phyloP scores from a whole-genome alignment of 371 early-diverging fungal genomes.

The Mucor mucedo region DNA sequence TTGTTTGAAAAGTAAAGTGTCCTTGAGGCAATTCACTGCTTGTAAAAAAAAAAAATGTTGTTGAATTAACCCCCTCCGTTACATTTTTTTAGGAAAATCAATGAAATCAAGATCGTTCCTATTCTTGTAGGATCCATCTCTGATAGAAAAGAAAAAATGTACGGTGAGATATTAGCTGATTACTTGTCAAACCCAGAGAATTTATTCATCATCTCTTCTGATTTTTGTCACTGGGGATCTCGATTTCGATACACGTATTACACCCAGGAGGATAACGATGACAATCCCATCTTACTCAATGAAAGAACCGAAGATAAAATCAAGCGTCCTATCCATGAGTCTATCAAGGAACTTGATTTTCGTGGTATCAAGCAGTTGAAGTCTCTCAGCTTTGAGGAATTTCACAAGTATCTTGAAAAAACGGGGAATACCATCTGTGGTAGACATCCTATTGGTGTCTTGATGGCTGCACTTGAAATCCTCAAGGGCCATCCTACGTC shows the following conservation, averaged over 20 bases:
- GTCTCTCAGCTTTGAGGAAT: conserved; percentile 57
- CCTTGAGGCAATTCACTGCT: too few species aligned
- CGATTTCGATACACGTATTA: conserved; percentile 75
- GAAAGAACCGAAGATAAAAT: conserved; percentile 10
- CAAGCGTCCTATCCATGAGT: conserved; percentile 64
- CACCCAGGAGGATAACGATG: conserved; percentile 34
- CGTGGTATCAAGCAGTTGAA: conserved; percentile 84
- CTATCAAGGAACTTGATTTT: conserved; percentile 79
- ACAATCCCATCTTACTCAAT: neutral
- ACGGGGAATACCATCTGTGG: conserved; percentile 95
- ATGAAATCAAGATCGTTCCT: conserved; percentile 75
- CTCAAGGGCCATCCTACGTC: conserved; percentile 19
- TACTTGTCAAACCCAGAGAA: conserved; percentile 73
- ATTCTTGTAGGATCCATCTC: conserved; percentile 84
- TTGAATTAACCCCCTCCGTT: neutral
- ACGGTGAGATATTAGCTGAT: conserved; percentile 69
- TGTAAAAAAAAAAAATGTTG: too few species aligned
- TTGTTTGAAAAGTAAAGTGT: conserved; percentile 67
- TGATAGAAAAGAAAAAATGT: conserved; percentile 60
- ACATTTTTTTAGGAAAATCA: conserved; percentile 47
- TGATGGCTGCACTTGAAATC: conserved; percentile 67
- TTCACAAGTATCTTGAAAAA: conserved; percentile 67
- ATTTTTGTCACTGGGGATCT: conserved; percentile 94
- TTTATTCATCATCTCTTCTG: conserved; percentile 90
- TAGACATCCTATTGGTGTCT: conserved; percentile 86